Conservation (phyloP, 352 stramenopile genomes). For the Pythium diclinum region DNA sequence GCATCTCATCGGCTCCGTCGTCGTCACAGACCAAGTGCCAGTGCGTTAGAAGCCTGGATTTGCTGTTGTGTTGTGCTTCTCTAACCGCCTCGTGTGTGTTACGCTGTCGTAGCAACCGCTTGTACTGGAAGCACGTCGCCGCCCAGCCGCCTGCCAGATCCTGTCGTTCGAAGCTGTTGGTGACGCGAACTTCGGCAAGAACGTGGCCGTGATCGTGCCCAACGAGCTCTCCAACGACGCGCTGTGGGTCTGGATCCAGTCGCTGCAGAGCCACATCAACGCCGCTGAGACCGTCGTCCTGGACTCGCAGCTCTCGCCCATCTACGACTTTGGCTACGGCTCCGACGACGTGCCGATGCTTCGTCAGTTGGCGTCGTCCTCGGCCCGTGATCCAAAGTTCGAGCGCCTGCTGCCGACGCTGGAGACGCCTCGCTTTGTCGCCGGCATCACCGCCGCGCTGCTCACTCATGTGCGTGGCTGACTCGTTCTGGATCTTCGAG, state of each 20-base stretch:
- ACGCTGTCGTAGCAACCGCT: constrained; percentile 6
- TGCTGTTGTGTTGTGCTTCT: background rate
- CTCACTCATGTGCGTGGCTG: constrained; percentile 46
- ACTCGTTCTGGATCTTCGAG: background rate
- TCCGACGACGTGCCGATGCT: constrained; percentile 37
- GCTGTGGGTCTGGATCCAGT: constrained; percentile 52
- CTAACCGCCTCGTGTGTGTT: background rate
- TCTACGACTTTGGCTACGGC: constrained; percentile 44
- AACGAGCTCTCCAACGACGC: constrained; percentile 39
- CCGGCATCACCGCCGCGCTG: constrained; percentile 47
- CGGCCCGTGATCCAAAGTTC: constrained; percentile 29
- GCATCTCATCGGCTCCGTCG: constrained; percentile 44
- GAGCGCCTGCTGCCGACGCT: constrained; percentile 39
- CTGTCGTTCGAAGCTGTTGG: constrained; percentile 39
- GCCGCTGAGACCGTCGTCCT: constrained; percentile 52
- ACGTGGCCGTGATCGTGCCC: constrained; percentile 39
- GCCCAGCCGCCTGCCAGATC: constrained; percentile 31
- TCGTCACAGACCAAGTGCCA: constrained; percentile 47
- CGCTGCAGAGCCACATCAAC: constrained; percentile 38
- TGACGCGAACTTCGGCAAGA: constrained; percentile 33
- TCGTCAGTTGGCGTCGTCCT: constrained; percentile 41
- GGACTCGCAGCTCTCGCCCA: constrained; percentile 50
- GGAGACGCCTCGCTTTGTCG: constrained; percentile 54
- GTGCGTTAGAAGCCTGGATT: constrained; percentile 24
- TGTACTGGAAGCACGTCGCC: constrained; percentile 19